Evolutionary conservation across 768 basidiomycete species (phyloP).

Genomic region (Rhizopogon rudus): DNA sequence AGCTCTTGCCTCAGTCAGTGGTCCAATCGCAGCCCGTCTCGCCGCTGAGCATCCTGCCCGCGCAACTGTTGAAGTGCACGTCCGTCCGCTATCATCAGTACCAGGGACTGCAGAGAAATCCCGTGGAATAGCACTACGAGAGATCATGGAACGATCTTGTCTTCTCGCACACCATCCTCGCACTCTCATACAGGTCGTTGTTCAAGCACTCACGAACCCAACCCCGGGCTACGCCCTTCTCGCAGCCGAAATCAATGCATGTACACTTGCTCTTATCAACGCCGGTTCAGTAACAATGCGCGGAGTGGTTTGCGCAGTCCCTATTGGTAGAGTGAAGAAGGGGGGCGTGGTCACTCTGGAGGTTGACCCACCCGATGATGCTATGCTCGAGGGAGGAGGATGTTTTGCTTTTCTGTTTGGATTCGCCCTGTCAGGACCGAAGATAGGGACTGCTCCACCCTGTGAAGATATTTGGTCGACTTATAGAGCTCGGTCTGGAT

Average conservation of each 20-base stretch:
- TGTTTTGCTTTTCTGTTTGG: conserved; percentile 67
- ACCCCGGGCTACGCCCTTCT: conserved; percentile 35
- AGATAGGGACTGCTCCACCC: conserved; percentile 12
- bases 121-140: conserved; percentile 46
- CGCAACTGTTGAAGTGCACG: conserved; percentile 68
- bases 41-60: conserved; percentile 66
- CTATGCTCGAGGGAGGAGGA: conserved; percentile 39
- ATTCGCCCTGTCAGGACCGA: not conserved
- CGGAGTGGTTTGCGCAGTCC: conserved; percentile 67
- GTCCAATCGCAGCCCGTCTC: conserved; percentile 73
- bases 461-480: conserved; percentile 24
- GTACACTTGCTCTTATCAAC: conserved; percentile 62
- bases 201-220: conserved; percentile 47
- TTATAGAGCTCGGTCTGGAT: conserved; percentile 12
- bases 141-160: conserved; percentile 55
- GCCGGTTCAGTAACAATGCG: conserved; percentile 70
- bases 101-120: conserved; percentile 68
- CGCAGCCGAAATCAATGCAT: conserved; percentile 68
- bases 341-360: conserved; percentile 28
- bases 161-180: conserved; percentile 68
- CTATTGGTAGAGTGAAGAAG: conserved; percentile 38
- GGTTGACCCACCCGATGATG: conserved; percentile 48
- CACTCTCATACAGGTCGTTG: conserved; percentile 71
- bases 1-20: conserved; percentile 71
- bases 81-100: conserved; percentile 65